phyloP scores from a whole-genome alignment of 208 protist genomes.

The Lotmaria passim region DNA sequence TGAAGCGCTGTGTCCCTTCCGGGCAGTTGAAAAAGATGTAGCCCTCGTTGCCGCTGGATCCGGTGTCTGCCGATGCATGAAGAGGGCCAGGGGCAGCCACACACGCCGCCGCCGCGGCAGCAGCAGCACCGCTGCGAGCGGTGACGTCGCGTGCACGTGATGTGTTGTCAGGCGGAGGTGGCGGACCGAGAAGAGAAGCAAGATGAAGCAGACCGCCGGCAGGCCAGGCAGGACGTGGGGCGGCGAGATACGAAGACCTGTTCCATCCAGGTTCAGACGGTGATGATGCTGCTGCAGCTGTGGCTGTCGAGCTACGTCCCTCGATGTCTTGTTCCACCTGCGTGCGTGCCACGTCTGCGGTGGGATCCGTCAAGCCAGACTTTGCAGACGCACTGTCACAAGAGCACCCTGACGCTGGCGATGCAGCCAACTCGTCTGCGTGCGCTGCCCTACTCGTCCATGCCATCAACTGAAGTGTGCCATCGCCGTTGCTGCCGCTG shows the following conservation, averaged over 20 bases:
- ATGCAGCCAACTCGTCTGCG: too few species aligned
- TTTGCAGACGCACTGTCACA: too few species aligned
- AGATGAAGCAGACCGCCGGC: conserved; percentile 7
- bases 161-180: not conserved
- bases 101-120: not conserved
- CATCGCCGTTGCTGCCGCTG: too few species aligned
- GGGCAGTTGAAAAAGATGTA: conserved; percentile 91
- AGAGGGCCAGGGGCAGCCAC: not conserved
- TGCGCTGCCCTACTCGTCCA: too few species aligned
- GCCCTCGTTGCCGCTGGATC: conserved; percentile 44
- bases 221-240: conserved; percentile 26
- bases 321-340: too few species aligned
- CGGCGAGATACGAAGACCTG: conserved; percentile 23
- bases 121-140: too few species aligned
- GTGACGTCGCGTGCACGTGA: too few species aligned
- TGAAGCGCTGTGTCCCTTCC: conserved; percentile 84
- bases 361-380: too few species aligned
- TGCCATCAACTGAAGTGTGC: too few species aligned
- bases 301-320: too few species aligned
- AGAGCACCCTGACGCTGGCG: too few species aligned
- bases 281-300: not conserved
- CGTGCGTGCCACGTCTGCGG: too few species aligned
- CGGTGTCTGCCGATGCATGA: conserved; percentile 18
- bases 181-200: not conserved
- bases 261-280: not conserved